Evolutionary conservation across 805 yeast genomes (phyloP).

Genomic region (Wickerhamomyces queroliae): DNA sequence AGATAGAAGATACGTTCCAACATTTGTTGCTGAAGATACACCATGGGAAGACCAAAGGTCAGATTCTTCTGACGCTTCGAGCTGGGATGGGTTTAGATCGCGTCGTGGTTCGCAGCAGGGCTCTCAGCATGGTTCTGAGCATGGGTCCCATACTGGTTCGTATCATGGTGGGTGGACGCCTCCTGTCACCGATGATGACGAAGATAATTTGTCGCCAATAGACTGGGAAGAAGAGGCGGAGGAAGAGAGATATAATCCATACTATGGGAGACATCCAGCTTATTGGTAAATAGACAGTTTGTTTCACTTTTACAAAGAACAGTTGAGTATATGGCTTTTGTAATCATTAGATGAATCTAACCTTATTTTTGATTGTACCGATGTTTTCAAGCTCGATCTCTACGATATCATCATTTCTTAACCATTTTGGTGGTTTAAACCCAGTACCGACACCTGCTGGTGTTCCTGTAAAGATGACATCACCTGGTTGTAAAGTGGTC

Average conservation of each 20-base stretch:
- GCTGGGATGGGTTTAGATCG: too few species aligned
- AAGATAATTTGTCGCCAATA: too few species aligned
- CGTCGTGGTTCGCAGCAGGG: too few species aligned
- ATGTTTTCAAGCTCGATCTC: slow-evolving; percentile 35
- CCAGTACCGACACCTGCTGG: slow-evolving; percentile 53
- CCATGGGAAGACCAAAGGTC: background rate
- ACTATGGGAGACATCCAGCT: too few species aligned
- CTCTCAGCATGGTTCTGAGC: too few species aligned
- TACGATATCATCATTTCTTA: slow-evolving; percentile 38
- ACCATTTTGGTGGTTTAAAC: slow-evolving; percentile 33
- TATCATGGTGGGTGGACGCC: too few species aligned
- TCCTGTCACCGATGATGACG: too few species aligned
- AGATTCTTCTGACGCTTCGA: background rate
- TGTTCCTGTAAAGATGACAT: slow-evolving; percentile 50
- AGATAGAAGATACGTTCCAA: background rate
- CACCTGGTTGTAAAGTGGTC: slow-evolving; percentile 47
- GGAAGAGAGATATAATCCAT: too few species aligned
- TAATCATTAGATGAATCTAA: slow-evolving; percentile 22
- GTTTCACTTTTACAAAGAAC: too few species aligned
- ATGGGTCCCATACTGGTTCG: too few species aligned
- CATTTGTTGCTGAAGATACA: background rate
- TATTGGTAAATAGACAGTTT: too few species aligned
- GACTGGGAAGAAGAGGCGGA: too few species aligned
- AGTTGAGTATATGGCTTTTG: background rate
- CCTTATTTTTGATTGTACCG: slow-evolving; percentile 35